Percentiles rank a stretch among this genome's conserved stretches.
phyloP scores from a whole-genome alignment of 2,329 filamentous ascomycete genomes.

The Ceratocystis papillata region DNA sequence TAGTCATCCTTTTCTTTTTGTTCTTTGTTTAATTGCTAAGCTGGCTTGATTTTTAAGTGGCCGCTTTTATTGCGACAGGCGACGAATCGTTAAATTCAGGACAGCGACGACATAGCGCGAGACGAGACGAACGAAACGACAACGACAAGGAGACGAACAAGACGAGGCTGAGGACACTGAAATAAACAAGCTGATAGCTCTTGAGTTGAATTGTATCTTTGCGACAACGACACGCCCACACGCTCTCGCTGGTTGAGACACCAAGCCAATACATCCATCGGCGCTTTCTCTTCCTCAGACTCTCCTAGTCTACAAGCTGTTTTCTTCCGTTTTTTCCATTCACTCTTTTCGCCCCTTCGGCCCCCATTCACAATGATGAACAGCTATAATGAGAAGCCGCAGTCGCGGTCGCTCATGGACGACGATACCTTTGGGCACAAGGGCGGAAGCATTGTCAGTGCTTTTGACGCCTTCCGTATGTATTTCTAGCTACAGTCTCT shows the following conservation, averaged over 20 bases:
- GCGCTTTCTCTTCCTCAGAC: background rate
- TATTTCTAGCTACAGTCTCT: constrained; percentile 6
- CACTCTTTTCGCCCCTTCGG: background rate
- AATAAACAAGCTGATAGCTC: too few species aligned
- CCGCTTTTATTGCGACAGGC: too few species aligned
- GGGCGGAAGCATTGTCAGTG: constrained; percentile 55
- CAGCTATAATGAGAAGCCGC: constrained; percentile 48
- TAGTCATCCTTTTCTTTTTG: background rate
- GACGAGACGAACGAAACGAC: background rate
- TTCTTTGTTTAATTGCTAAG: background rate
- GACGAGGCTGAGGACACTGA: too few species aligned
- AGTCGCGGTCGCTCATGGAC: constrained; percentile 37
- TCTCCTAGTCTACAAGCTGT: background rate
- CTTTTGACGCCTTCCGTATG: constrained; percentile 96
- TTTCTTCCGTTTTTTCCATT: background rate
- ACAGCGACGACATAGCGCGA: background rate
- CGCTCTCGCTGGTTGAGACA: background rate
- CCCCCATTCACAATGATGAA: constrained; percentile 55
- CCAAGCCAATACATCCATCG: background rate
- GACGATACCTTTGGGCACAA: constrained; percentile 73
- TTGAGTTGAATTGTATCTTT: too few species aligned
- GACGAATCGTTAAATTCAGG: background rate
- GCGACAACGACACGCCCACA: background rate
- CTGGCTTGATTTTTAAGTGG: background rate
- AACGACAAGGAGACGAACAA: background rate